Evolutionary conservation across 2,329 filamentous ascomycete genomes (phyloP).

Genomic region (Blumeriella jaapii): DNA sequence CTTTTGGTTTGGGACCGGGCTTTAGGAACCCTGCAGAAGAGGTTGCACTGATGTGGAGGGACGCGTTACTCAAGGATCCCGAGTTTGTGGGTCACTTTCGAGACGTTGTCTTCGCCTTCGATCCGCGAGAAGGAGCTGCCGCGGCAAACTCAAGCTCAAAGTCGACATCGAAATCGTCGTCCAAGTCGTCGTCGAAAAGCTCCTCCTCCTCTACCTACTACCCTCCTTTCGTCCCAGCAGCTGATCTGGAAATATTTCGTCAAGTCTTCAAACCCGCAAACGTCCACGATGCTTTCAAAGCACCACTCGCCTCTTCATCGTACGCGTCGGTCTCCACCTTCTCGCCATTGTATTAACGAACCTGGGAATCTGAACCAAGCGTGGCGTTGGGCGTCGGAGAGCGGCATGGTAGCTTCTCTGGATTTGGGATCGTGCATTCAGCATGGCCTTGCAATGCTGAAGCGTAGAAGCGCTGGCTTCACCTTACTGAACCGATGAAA

Average conservation of each 20-base stretch:
- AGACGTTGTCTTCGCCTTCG: constrained; percentile 53
- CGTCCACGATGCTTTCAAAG: constrained; percentile 22
- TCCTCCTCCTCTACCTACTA: constrained; percentile 26
- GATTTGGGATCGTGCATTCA: no score
- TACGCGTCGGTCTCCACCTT: constrained; percentile 1
- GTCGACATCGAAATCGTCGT: constrained; percentile 11
- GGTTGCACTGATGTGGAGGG: constrained; percentile 54
- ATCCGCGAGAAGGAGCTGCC: constrained; percentile 40
- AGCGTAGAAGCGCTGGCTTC: no score
- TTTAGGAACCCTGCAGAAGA: constrained; percentile 55
- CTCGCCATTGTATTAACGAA: constrained; percentile 1
- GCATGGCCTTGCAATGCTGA: no score
- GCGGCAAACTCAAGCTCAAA: constrained; percentile 31
- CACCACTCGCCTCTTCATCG: neutral
- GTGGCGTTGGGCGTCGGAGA: constrained; percentile 6
- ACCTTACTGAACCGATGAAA: no score
- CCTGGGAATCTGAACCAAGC: neutral
- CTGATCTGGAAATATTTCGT: constrained; percentile 42
- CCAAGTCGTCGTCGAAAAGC: constrained; percentile 11
- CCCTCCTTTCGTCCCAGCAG: constrained; percentile 18
- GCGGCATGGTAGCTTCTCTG: no score
- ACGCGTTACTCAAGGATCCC: constrained; percentile 50
- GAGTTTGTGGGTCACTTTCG: constrained; percentile 50
- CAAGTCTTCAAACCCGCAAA: constrained; percentile 39
- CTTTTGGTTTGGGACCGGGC: constrained; percentile 52